A percentile compares a stretch with the other conserved stretches of the same genome.
These are phyloP conservation scores for Anisodus acutangulus DNA, from an alignment of 257 asterid genomes.

Conservation along the genomic window DNA sequence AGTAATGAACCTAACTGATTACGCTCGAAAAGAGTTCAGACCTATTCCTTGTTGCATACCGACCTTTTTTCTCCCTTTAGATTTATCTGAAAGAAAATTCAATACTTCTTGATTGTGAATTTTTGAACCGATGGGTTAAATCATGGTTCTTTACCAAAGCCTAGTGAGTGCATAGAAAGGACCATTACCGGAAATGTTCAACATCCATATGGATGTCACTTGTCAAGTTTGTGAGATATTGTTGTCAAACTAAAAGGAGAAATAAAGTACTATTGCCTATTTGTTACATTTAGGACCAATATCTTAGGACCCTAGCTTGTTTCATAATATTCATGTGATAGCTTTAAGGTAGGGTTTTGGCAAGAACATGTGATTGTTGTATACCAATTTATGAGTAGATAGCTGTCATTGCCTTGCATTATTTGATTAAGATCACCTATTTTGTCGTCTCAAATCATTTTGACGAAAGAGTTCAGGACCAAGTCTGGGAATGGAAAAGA, in stretches of 20 bases:
- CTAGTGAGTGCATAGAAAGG: conserved; percentile 2
- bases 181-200: not conserved
- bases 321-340: not conserved
- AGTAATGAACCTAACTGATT: not conserved
- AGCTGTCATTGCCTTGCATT: not conserved
- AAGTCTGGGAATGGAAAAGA: not conserved
- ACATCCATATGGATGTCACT: not conserved
- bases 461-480: not conserved
- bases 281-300: not conserved
- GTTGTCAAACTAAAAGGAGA: not conserved
- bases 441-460: not conserved
- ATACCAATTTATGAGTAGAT: not conserved
- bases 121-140: not conserved
- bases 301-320: not conserved
- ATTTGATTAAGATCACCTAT: not conserved
- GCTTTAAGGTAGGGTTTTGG: not conserved
- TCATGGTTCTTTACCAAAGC: not conserved
- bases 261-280: not conserved
- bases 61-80: not conserved
- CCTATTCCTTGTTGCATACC: not conserved
- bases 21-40: not conserved
- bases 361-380: not conserved
- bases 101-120: not conserved
- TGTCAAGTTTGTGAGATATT: not conserved
- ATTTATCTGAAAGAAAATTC: not conserved